Base-by-base conservation (phyloP, 352 stramenopile genomes). In the Phytophthora niederhauseri region DNA sequence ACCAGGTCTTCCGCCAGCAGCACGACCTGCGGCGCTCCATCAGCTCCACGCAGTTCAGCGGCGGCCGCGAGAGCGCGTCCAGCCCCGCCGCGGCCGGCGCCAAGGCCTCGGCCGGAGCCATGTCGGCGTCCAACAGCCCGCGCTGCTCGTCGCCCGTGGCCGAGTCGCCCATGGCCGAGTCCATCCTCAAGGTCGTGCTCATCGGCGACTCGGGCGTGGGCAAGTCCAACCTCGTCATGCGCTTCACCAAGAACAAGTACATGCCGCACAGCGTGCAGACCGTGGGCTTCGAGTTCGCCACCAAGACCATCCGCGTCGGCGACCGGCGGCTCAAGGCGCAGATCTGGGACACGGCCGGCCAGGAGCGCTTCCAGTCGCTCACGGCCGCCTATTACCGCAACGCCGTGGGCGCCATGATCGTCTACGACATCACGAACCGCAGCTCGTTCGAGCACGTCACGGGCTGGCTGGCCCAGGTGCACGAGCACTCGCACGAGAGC, bases 341-440 rank as follows among this genome's bases (percentile, higher is more conserved):
- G 73, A 92, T 97, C 38, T 96, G 87, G 89, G 87, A 96, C 73
- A 93, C 89, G 19, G 91, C 92, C 1, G 94, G 94, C 0, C 90
- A 97, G 38, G 93, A 98, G 54, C 84, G 91, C 20, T 98, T 98
- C 74, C 86, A 97, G 70, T 97, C 87, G 63, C 86, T 98, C 46
- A 97, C 89, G 36, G 79, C 92, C n/a, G 89, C 92, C 28, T 98
- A 97, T 72, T 98, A 97, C 68, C 84, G 89, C 45, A 96, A 97
- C 38, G 91, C 91, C 0, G 89, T 97, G 20, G 92, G 90, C 26
- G 93, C 91, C 38, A 91, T 98, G 81, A 82, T 98, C 59, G 91
- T 98, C 22, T 98, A 98, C 72, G 93, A 98, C 70, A 93, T 98
- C 50, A 97, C 92, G 43, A 92, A 95, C 64, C 80, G 91, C 57